Base-by-base conservation (phyloP, 345 rosid species). In the Eucalyptus cloeziana region DNA sequence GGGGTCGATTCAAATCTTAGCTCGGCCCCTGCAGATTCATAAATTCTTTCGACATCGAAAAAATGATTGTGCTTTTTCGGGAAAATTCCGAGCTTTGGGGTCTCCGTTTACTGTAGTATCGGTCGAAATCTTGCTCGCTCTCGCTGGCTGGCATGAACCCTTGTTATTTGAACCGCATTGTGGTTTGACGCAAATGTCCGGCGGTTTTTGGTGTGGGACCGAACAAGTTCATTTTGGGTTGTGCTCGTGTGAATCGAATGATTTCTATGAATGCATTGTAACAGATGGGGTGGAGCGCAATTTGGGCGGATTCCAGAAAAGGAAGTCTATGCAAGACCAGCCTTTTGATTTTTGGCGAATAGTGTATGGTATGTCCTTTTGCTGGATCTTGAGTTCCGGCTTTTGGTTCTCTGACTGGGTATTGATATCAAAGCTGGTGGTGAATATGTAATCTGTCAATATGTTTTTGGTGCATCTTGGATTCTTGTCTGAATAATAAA, bases 301-400 rank as follows among this genome's bases (percentile, higher is more conserved):
- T 40, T n/a, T n/a, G 80, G 49, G 87, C 43, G 85, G 81, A 49
- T 52, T 31, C 19, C 87, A 49, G 81, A 40, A 30, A n/a, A 64
- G 71, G 10, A n/a, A 13, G 37, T 30, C 71, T 13, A 7, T 49
- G 62, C 19, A 86, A 69, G 92, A 91, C 56, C 93, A 90, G 60
- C 93, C 95, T 2, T 92, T 90, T 51, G 91, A 90, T 60, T 88
- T 91, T 85, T 88, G 91, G 67, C 93, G 92, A 49, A 45, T 92
- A 69, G 87, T 94, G 40, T 92, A 85, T 49, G 94, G 96, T 92
- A 93, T 49, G 71, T 12, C 0, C 67, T 0, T 25, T 10, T 11
- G 67, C n/a, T 60, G 67, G n/a, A 60, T 24, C 67, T 60, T 60
- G 67, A 60, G 67, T 24, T 60, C 30, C 27, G n/a, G 67, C 13